These are phyloP conservation scores for Claviceps capensis DNA, from an alignment of 2,329 filamentous ascomycete species.

Conservation along the genomic window DNA sequence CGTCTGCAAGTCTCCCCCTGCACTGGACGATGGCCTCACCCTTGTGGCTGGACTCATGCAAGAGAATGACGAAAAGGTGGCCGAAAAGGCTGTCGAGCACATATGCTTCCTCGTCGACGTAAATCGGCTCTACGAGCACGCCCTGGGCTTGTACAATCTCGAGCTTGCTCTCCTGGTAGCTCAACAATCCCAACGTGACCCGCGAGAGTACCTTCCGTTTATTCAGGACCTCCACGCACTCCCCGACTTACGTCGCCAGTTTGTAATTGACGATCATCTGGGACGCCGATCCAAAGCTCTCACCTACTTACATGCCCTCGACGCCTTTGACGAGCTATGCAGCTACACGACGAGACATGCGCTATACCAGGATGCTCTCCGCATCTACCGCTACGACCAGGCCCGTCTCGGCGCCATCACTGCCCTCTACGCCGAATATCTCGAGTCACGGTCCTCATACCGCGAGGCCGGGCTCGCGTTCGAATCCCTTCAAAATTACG, in stretches of 20 bases:
- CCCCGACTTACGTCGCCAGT: conserved; percentile 55
- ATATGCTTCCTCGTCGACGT: conserved; percentile 96
- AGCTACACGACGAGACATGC: conserved; percentile 65
- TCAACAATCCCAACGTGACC: conserved; percentile 91
- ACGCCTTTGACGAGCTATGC: conserved; percentile 64
- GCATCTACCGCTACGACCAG: conserved; percentile 71
- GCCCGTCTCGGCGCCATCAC: conserved; percentile 55
- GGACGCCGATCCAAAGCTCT: conserved; percentile 66
- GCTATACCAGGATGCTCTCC: conserved; percentile 65
- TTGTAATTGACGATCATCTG: conserved; percentile 81
- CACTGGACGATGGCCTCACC: conserved; percentile 68
- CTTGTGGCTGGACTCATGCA: conserved; percentile 65
- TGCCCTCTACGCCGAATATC: conserved; percentile 62
- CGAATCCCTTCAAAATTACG: conserved; percentile 67
- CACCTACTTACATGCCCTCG: conserved; percentile 56
- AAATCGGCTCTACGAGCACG: conserved; percentile 80
- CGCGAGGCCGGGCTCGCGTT: conserved; percentile 83
- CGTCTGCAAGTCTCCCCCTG: conserved; percentile 84
- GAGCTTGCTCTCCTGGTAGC: conserved; percentile 82
- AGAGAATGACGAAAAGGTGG: conserved; percentile 52
- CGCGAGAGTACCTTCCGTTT: conserved; percentile 89
- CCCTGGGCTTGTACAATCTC: conserved; percentile 81
- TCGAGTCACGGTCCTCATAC: conserved; percentile 62
- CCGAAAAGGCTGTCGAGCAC: conserved; percentile 84
- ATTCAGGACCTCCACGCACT: conserved; percentile 75